Base-by-base conservation (phyloP, 768 basidiomycete genomes). In the Lactarius deliciosus region DNA sequence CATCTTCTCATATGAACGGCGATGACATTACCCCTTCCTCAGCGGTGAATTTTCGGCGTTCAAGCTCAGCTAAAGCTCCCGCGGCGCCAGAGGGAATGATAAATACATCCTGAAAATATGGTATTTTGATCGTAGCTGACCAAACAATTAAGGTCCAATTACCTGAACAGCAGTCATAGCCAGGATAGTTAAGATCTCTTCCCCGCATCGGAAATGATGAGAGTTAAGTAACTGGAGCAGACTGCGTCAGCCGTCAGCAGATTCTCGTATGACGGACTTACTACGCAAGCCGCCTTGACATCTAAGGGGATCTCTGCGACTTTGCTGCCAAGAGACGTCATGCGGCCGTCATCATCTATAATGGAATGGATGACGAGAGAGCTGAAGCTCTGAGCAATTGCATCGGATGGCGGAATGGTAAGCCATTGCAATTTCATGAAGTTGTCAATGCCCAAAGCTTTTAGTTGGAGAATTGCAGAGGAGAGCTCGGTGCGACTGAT, bases 391-490 rank as follows among this genome's bases (percentile, higher is more conserved):
- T 94, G 81, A 54, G 95, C 77, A 40, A 98, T 84, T 71, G 88
- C 90, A 74, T 93, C 91, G 13, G 90, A 87, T 3, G 94, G 92
- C 40, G 97, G 97, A 0, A 88, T 80, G 36, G 90, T 89, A 38
- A 98, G 85, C 91, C 95, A 99, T 74, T 98, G 95, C 74, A 98
- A 96, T 74, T 91, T 92, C 85, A 97, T 90, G 16, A 98, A 76
- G 76, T 99, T 94, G 71, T 98, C 91, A 55, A 99, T 91, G 10
- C 97, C 97, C 36, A 99, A 82, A 0, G 92, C 91, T 76, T 98
- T 98, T 58, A 98, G 83, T 74, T 98, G 96, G 20, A 99, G 79
- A 60, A 99, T 90, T 5, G 94, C 91, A 2, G 92, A 90, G 0
- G 91, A 90, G 79, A 99, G 85, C 73, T 99, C 96, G 5, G 88